Base-by-base conservation (phyloP, 2,329 filamentous ascomycete species). In the Hypoxylon sp. region DNA sequence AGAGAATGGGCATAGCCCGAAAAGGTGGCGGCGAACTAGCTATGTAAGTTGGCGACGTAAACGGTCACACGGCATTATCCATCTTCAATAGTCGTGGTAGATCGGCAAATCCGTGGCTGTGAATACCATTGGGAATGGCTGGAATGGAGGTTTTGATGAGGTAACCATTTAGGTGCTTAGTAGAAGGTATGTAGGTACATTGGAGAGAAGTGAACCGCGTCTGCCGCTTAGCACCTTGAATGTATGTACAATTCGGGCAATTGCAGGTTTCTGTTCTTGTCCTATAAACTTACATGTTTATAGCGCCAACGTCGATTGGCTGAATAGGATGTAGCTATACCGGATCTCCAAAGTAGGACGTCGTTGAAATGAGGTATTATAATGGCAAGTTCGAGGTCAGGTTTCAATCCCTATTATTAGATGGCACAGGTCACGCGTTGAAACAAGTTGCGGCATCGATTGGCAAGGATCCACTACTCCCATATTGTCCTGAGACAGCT, bases 271-370 rank as follows among this genome's bases (percentile, higher is more conserved):
- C 14, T 37, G 31, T 25, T 17, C 7, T 42, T 62, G 40, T 17
- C n/a, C 37, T 61, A 51, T 25, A 53, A 11, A 66, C 64, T 67
- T 56, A 67, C 64, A 67, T 67, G 3, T 67, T 22, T 37, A 27
- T 63, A 8, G 49, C 20, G 11, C 25, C 30, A 31, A 33, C 13
- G 48, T 46, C 17, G 20, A 10, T 37, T 57, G 42, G 35, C 22
- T 37, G 22, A 17, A 49, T 44, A 50, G 20, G 8, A 6, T 7
- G 27, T 8, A 37, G n/a, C 40, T 56, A 44, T 22, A 22, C n/a
- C 17, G 30, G 6, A 14, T n/a, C 7, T 40, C 30, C 30, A 30
- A 10, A 37, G 20, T 30, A 58, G 31, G 7, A 33, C 22, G 31
- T 30, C 11, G 37, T 54, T 61, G 31, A 31, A 53, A 49, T 37